Conservation (phyloP, 495 filamentous ascomycete genomes). For the Lentithecium fluviatile region DNA sequence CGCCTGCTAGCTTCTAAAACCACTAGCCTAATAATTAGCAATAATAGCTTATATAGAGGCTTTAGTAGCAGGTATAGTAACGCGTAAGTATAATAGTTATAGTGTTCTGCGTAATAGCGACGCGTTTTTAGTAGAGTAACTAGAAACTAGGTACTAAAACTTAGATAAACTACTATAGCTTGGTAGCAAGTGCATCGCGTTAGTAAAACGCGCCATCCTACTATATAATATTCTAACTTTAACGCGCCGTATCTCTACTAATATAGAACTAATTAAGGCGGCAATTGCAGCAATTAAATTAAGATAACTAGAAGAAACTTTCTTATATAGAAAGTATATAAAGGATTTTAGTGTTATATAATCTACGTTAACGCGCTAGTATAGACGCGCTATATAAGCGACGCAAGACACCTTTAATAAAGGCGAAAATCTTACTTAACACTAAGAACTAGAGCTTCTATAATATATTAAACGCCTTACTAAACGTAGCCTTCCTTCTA, state of each 20-base stretch:
- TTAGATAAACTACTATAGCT: too few species aligned
- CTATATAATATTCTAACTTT: background rate
- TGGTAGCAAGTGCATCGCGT: too few species aligned
- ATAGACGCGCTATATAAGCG: background rate
- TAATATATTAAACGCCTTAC: background rate
- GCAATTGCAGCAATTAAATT: background rate
- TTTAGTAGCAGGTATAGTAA: too few species aligned
- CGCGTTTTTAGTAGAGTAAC: too few species aligned
- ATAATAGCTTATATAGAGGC: too few species aligned
- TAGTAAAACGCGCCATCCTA: background rate
- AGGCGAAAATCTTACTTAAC: background rate
- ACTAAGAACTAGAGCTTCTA: background rate
- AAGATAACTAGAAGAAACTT: background rate
- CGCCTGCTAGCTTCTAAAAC: too few species aligned
- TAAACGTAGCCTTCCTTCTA: too few species aligned
- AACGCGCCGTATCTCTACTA: background rate
- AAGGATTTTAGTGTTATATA: background rate
- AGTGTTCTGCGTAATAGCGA: too few species aligned
- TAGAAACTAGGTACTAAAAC: too few species aligned
- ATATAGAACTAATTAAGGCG: background rate
- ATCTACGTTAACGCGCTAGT: background rate
- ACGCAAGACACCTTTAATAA: background rate
- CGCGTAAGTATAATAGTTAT: too few species aligned
- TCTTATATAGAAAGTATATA: background rate
- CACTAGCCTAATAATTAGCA: too few species aligned